Percentiles rank a stretch among this genome's conserved stretches.
Conservation (phyloP, 2,329 filamentous ascomycete species). For the Xylariaceae sp. region DNA sequence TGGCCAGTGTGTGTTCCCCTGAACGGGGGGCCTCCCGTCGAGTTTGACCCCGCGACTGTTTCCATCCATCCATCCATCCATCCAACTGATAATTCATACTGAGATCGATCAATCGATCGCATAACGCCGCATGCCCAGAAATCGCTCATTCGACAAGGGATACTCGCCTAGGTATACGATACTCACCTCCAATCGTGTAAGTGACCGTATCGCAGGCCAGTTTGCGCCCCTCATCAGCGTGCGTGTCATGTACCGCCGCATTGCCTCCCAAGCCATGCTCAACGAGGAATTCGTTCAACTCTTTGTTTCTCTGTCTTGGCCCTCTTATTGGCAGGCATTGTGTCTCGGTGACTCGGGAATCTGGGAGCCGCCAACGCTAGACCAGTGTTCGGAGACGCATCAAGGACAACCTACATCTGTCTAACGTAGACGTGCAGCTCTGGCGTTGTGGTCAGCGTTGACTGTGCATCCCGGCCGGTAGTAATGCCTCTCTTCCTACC, state of each 20-base stretch:
- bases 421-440: slow-evolving; percentile 5
- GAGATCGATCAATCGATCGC: slow-evolving; percentile 20
- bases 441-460: slow-evolving; percentile 6
- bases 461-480: slow-evolving; percentile 14
- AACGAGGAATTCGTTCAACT: slow-evolving; percentile 21
- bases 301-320: slow-evolving; percentile 12
- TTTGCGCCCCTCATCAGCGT: slow-evolving; percentile 24
- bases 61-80: slow-evolving; percentile 12
- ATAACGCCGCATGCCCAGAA: slow-evolving; percentile 26
- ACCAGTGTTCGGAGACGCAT: slow-evolving; percentile 16
- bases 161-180: slow-evolving; percentile 3
- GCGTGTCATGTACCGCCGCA: not conserved
- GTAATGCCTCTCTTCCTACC: not conserved
- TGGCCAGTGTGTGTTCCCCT: slow-evolving; percentile 7
- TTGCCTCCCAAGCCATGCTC: slow-evolving; percentile 13
- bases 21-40: slow-evolving; percentile 14
- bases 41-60: slow-evolving; percentile 17
- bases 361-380: slow-evolving; percentile 7
- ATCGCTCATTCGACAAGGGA: slow-evolving; percentile 16
- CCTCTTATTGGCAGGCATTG: slow-evolving; percentile 20
- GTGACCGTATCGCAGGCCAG: slow-evolving; percentile 17
- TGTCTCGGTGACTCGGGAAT: slow-evolving; percentile 3
- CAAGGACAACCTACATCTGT: slow-evolving; percentile 1
- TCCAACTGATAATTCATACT: not conserved
- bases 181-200: slow-evolving; percentile 25